These are phyloP conservation scores for Colletotrichum tropicale DNA, from an alignment of 2,329 filamentous ascomycete genomes.

Conservation along the genomic window DNA sequence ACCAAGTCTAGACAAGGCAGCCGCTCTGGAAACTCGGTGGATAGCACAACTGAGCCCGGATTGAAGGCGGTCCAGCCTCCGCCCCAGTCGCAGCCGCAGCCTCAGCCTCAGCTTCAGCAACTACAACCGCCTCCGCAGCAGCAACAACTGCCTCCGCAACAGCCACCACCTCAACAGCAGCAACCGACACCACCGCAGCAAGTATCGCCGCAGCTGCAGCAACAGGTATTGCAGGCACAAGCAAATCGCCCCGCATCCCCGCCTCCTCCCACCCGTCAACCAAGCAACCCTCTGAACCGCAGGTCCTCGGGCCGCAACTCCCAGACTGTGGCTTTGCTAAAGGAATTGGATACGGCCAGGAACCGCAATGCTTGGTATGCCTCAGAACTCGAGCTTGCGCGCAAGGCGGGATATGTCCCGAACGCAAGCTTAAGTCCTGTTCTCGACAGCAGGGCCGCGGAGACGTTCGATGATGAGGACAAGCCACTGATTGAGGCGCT, in stretches of 20 bases:
- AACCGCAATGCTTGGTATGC: conserved; percentile 97
- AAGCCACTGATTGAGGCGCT: conserved; percentile 91
- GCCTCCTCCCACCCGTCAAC: conserved; percentile 60
- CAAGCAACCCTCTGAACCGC: conserved; percentile 62
- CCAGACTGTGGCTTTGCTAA: conserved; percentile 76
- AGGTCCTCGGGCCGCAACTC: conserved; percentile 65
- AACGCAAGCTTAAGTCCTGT: conserved; percentile 72
- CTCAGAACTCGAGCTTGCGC: conserved; percentile 89
- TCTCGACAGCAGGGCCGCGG: conserved; percentile 76
- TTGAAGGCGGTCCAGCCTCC: conserved; percentile 40
- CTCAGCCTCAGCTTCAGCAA: not conserved
- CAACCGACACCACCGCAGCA: conserved; percentile 51
- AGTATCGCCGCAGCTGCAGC: not conserved
- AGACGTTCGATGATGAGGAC: conserved; percentile 90
- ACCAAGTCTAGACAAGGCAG: conserved; percentile 42
- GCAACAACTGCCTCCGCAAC: not conserved
- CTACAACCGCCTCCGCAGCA: not conserved
- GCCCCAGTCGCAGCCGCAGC: not conserved
- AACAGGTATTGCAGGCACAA: conserved; percentile 35
- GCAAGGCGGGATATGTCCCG: conserved; percentile 85
- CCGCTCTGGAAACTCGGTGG: conserved; percentile 68
- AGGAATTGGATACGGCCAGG: conserved; percentile 84
- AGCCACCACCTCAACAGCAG: conserved; percentile 27
- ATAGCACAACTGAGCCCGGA: conserved; percentile 67
- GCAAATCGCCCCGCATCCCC: conserved; percentile 57